These are phyloP conservation scores for Annona cherimola DNA, from an alignment of 164 flowering plant species.

Conservation along the genomic window DNA sequence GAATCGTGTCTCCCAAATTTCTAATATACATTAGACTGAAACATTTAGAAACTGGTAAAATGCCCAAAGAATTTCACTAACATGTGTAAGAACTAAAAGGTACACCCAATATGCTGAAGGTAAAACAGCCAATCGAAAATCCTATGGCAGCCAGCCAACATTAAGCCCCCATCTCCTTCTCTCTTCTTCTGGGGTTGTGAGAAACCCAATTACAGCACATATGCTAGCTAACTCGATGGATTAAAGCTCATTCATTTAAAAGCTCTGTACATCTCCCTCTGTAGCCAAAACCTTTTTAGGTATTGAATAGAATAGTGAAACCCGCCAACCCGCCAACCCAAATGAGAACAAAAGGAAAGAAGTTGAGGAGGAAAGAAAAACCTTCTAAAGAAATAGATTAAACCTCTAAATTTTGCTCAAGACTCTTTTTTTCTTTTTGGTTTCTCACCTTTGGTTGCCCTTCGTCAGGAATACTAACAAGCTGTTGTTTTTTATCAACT, in stretches of 20 bases:
- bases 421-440: not conserved
- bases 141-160: conserved; percentile 13
- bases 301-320: conserved; percentile 15
- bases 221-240: conserved; percentile 16
- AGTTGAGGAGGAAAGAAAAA: not conserved
- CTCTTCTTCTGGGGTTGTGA: conserved; percentile 3
- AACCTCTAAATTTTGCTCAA: conserved; percentile 8
- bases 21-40: not conserved
- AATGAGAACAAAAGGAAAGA: not conserved
- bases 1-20: not conserved
- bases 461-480: conserved; percentile 6
- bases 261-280: conserved; percentile 29
- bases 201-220: conserved; percentile 20
- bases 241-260: conserved; percentile 9
- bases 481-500: conserved; percentile 4
- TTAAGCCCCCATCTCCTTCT: conserved; percentile 13
- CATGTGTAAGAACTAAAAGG: conserved; percentile 10
- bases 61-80: conserved; percentile 14
- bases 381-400: conserved; percentile 6
- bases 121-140: conserved; percentile 9
- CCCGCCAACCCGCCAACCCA: conserved; percentile 6
- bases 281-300: conserved; percentile 18
- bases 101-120: conserved; percentile 11
- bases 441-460: conserved; percentile 1
- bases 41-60: conserved; percentile 2